Percentiles rank a stretch among this genome's conserved stretches.
phyloP scores from a whole-genome alignment of 768 basidiomycete species.

The Amanita rimosa region DNA sequence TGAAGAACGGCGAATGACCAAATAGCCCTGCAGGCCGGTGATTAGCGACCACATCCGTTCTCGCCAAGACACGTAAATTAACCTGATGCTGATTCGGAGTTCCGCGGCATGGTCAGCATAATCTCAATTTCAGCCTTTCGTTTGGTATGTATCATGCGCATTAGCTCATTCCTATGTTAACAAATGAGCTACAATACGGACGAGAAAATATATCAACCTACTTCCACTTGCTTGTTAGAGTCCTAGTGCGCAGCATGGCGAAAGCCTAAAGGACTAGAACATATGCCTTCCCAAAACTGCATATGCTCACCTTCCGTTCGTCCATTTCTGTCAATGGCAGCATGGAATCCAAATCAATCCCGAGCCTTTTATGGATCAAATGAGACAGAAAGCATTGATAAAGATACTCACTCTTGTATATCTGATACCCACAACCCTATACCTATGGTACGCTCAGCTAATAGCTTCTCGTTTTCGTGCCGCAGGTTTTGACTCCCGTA shows the following conservation, averaged over 20 bases:
- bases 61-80: background rate
- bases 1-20: background rate
- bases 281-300: background rate
- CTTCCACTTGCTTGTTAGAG: slow-evolving; percentile 61
- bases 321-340: slow-evolving; percentile 64
- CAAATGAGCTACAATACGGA: background rate
- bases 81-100: slow-evolving; percentile 1
- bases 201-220: slow-evolving; percentile 14
- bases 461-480: slow-evolving; percentile 62
- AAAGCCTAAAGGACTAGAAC: slow-evolving; percentile 34
- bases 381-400: background rate
- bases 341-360: slow-evolving; percentile 46
- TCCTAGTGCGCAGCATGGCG: slow-evolving; percentile 39
- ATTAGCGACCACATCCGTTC: background rate
- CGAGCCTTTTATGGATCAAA: slow-evolving; percentile 30
- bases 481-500: slow-evolving; percentile 62
- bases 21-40: background rate
- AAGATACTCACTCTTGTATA: slow-evolving; percentile 37
- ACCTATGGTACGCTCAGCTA: slow-evolving; percentile 65
- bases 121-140: slow-evolving; percentile 92
- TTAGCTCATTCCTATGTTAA: slow-evolving; percentile 60
- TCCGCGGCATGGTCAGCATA: slow-evolving; percentile 15
- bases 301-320: slow-evolving; percentile 51
- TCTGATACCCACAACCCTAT: slow-evolving; percentile 70
- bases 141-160: slow-evolving; percentile 67